Conservation (phyloP, 83 land plant genomes). For the Thuja plicata region DNA sequence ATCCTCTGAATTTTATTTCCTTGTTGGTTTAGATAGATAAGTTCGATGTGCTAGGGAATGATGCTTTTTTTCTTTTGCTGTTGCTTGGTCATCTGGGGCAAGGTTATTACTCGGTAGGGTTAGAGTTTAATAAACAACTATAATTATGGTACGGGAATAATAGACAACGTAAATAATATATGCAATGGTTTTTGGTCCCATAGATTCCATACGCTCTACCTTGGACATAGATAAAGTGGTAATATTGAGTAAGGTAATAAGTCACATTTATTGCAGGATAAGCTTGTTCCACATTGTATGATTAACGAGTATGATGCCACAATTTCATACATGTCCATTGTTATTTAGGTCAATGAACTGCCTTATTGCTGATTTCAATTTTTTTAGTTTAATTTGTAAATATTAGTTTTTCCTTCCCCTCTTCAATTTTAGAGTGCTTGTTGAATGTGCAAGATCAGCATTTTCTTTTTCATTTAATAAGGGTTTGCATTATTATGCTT, state of each 20-base stretch:
- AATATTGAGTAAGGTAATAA: background rate
- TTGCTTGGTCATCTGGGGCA: background rate
- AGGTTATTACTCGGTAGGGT: background rate
- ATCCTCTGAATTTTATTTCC: constrained; percentile 42
- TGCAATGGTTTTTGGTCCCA: background rate
- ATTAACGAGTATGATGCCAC: background rate
- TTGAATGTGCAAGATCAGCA: background rate
- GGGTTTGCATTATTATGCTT: background rate
- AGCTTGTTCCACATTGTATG: background rate
- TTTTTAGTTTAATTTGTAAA: background rate
- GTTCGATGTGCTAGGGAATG: background rate
- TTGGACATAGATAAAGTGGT: background rate
- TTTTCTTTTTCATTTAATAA: background rate
- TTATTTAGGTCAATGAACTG: background rate
- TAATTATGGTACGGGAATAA: background rate
- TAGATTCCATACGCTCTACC: background rate
- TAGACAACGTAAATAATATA: too few species aligned
- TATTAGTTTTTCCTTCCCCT: background rate
- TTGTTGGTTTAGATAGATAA: background rate
- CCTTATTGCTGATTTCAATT: background rate
- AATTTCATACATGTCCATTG: background rate
- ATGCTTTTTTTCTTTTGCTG: background rate
- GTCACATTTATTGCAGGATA: background rate
- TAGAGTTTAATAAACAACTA: background rate
- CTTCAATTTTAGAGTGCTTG: background rate